phyloP scores from a whole-genome alignment of 768 basidiomycete species.

The Austroboletus festivus region DNA sequence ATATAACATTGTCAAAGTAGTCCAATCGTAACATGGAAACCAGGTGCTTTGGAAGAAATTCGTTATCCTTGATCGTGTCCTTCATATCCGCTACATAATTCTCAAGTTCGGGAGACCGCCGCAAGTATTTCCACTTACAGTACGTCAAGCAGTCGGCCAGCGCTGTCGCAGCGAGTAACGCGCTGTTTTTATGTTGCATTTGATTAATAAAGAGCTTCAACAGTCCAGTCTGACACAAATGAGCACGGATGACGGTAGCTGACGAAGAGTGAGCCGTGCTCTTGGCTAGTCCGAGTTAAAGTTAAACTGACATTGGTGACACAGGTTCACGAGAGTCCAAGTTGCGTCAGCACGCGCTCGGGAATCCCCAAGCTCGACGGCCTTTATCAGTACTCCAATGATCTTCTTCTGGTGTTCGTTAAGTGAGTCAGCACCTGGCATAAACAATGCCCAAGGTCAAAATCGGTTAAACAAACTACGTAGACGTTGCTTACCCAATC shows the following conservation, averaged over 20 bases:
- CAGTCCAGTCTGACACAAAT: constrained; percentile 8
- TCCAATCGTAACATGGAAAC: constrained; percentile 2
- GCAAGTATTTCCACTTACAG: background rate
- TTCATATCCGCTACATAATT: constrained; percentile 2
- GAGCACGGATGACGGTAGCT: constrained; percentile 7
- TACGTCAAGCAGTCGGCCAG: constrained; percentile 1
- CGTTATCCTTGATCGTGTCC: background rate
- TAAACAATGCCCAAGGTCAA: background rate
- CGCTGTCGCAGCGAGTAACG: background rate
- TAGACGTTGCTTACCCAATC: constrained; percentile 10
- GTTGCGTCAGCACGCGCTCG: constrained; percentile 25
- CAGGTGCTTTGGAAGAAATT: constrained; percentile 2
- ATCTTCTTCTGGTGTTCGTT: constrained; percentile 8
- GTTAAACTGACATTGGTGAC: constrained; percentile 15
- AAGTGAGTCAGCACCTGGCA: no score
- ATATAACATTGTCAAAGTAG: constrained; percentile 2
- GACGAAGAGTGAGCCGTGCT: background rate
- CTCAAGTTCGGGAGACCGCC: background rate
- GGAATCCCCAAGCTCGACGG: background rate
- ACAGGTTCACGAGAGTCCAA: constrained; percentile 19
- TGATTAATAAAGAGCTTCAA: constrained; percentile 14
- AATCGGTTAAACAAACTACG: background rate
- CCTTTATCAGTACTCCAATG: constrained; percentile 8
- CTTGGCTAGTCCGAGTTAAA: background rate
- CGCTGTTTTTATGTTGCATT: constrained; percentile 9